phyloP scores from a whole-genome alignment of 768 basidiomycete genomes.

The Kwoniella pini region DNA sequence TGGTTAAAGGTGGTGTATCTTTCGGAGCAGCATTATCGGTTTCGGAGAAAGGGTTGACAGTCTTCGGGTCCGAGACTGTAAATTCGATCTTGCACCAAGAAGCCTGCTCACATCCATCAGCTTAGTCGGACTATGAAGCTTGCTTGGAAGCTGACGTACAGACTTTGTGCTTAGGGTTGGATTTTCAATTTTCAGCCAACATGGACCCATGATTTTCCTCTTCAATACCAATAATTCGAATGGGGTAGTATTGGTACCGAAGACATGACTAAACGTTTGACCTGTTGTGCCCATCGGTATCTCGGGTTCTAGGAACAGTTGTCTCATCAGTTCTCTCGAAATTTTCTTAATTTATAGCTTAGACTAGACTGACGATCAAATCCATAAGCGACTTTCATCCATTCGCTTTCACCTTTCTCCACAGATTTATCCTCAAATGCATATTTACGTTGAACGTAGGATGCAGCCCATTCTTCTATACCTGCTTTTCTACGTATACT shows the following conservation, averaged over 20 bases:
- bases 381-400: slow-evolving; percentile 91
- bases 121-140: background rate
- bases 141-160: slow-evolving; percentile 58
- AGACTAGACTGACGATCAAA: slow-evolving; percentile 67
- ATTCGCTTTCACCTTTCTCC: slow-evolving; percentile 72
- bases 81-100: slow-evolving; percentile 98
- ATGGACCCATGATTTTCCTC: slow-evolving; percentile 98
- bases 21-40: slow-evolving; percentile 68
- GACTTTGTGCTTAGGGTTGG: slow-evolving; percentile 74
- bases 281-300: slow-evolving; percentile 73
- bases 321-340: no score
- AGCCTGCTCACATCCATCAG: slow-evolving; percentile 60
- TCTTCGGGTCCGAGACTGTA: slow-evolving; percentile 78
- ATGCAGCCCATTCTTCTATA: slow-evolving; percentile 75
- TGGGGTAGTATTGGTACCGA: slow-evolving; percentile 87
- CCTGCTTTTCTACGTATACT: slow-evolving; percentile 68
- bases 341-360: no score
- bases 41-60: slow-evolving; percentile 79
- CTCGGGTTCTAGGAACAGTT: slow-evolving; percentile 78
- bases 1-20: slow-evolving; percentile 82
- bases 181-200: slow-evolving; percentile 86
- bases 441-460: slow-evolving; percentile 85
- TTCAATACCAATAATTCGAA: slow-evolving; percentile 93
- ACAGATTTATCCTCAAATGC: slow-evolving; percentile 85
- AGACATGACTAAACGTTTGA: slow-evolving; percentile 79